Evolutionary conservation across 495 filamentous ascomycete species (phyloP), one percentile per base, ranked within the genome.

Genomic region (Articulospora tetracladia): DNA sequence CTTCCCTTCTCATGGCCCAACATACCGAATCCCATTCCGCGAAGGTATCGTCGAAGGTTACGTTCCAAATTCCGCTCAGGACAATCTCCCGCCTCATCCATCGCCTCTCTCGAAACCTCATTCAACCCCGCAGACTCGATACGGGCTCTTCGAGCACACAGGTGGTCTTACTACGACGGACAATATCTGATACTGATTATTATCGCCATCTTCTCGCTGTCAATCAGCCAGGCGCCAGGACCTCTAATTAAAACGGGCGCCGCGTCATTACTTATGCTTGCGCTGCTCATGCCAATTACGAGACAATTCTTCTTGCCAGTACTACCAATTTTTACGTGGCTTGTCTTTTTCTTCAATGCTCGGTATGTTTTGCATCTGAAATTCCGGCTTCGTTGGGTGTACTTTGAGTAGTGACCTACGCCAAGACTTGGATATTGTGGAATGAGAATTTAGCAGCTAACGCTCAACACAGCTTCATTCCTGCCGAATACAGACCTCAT

Each of bases 291-390:
- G 67, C 93, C 93, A n/a, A 78, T 90, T 57, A 95, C 93, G 3
- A 80, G 90, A 49, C 93, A 98, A 69, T 96, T 97, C 72, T 92
- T 95, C 65, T 76, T 96, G 15, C 93, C 93, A 17, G 91, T 90
- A 55, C 76, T 96, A 53, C 88, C 92, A 1, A 88, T 96, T 70
- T 85, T 86, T 66, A 85, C 82, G 8, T 98, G 91, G 84, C 76
- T 97, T 19, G 72, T 96, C 22, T 88, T 95, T 61, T 97, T 96
- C 75, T 96, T 92, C 67, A 68, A 68, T 55, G 65, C 65, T 65
- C 65, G 65, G 65, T 68, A 64, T 49, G 65, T 62, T 2, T 32
- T 47, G 26, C 20, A n/a, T 51, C 47, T 11, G 32, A 53, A 34
- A 6, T 24, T 41, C 47, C 47, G 26, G 39, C 26, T 15, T 1